These are phyloP conservation scores for Magnaporthales sp. DNA, from an alignment of 2,329 filamentous ascomycete genomes.

Conservation along the genomic window DNA sequence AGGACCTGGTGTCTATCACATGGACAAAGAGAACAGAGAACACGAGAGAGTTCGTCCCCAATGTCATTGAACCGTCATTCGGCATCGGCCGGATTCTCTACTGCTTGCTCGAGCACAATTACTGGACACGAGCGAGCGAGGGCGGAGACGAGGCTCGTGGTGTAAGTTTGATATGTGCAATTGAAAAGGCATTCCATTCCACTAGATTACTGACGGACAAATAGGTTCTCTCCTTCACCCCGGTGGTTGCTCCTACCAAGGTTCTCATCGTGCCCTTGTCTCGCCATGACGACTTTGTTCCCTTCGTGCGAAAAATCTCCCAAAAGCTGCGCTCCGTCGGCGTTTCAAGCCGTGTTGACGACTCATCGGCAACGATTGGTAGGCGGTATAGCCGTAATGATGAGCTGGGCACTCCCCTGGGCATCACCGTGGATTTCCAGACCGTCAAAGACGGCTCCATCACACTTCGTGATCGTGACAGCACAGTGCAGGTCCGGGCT, in stretches of 20 bases:
- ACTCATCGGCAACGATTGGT: conserved; percentile 85
- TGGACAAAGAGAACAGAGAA: conserved; percentile 77
- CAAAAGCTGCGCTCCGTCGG: conserved; percentile 67
- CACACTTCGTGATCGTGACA: conserved; percentile 85
- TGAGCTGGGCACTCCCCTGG: conserved; percentile 88
- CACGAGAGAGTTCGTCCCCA: conserved; percentile 83
- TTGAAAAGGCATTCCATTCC: neutral
- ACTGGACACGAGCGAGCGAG: conserved; percentile 71
- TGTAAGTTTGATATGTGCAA: conserved; percentile 47
- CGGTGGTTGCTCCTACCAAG: conserved; percentile 82
- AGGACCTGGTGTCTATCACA: conserved; percentile 76
- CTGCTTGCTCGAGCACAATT: conserved; percentile 86
- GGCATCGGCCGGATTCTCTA: conserved; percentile 94
- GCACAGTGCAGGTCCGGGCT: conserved; percentile 82
- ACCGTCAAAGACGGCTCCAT: conserved; percentile 79
- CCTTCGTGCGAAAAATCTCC: conserved; percentile 65
- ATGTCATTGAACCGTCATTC: conserved; percentile 95
- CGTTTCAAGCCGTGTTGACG: conserved; percentile 79
- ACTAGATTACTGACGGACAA: neutral
- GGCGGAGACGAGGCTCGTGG: conserved; percentile 76
- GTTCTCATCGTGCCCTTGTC: conserved; percentile 88
- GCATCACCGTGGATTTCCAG: conserved; percentile 94
- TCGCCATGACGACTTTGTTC: conserved; percentile 69
- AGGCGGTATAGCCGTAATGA: conserved; percentile 94
- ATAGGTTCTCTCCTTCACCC: conserved; percentile 44